Evolutionary conservation across 108 stramenopile genomes (phyloP), one percentile per base, ranked within the genome.

Genomic region (Cyclostephanos tholiformis): DNA sequence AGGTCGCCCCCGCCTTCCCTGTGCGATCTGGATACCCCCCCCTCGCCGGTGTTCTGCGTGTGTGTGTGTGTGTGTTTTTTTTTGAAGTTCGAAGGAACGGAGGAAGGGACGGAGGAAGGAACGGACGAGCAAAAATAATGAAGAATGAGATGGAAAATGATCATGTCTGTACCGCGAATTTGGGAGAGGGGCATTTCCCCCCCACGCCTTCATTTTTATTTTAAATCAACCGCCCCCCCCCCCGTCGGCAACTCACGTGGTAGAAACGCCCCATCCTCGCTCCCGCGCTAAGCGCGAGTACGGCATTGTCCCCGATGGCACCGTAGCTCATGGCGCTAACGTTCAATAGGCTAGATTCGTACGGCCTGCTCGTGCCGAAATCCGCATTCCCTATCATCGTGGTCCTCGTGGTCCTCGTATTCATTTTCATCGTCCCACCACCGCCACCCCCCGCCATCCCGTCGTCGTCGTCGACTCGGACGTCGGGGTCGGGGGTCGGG

Each of bases 41-140:
- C 95, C 77, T 96, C 95, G 25, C 95, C 95, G n/a, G 95, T 95
- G 69, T 96, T 96, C 56, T n/a, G n/a, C n/a, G n/a, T n/a, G n/a
- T n/a, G n/a, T n/a, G n/a, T n/a, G n/a, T n/a, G n/a, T n/a, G n/a
- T 57, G 8, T 26, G 3, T 4, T 57, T 26, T 9, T 9, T 55
- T 22, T 9, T 17, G 19, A 9, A 20, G 19, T 26, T 22, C 2
- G 53, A 20, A 20, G 4, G 9, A 9, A 4, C 16, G 1, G n/a
- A 55, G 22, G 53, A 6, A 36, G 36, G 6, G 36, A 36, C 6
- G 6, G 36, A 55, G 20, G 14, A 29, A 57, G 56, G 16, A 0
- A 4, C 27, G 20, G 22, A 26, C 16, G 53, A 55, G 53, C 10
- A 55, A 9, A 51, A 51, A 51, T 8, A 51, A 51, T 4, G 19